Percentiles rank a stretch among this genome's conserved stretches.
Evolutionary conservation across 495 filamentous ascomycete genomes (phyloP).

Genomic region (Bombardia bombarda): DNA sequence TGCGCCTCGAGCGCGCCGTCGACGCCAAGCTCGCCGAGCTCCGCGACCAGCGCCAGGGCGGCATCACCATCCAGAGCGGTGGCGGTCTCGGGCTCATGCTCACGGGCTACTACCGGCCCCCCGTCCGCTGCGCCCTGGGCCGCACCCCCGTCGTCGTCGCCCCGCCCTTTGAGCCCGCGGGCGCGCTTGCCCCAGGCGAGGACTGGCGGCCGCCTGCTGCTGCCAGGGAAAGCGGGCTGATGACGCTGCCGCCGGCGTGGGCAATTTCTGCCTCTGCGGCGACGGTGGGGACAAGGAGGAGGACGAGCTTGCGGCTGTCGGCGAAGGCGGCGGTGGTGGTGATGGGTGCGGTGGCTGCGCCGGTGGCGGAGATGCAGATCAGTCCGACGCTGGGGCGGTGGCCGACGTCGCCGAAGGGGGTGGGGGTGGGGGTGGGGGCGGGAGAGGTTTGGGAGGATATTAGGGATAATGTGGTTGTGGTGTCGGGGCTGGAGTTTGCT

Average conservation of each 20-base stretch:
- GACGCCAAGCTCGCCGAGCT: neutral
- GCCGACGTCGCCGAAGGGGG: neutral
- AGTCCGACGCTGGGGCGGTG: neutral
- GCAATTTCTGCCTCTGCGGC: neutral
- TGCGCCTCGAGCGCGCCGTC: constrained; percentile 3
- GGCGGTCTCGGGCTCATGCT: neutral
- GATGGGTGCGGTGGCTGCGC: neutral
- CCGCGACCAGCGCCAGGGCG: neutral
- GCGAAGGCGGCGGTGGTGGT: neutral
- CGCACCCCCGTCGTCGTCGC: neutral
- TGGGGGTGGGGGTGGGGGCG: neutral
- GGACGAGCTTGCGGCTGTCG: neutral
- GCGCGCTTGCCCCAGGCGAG: neutral
- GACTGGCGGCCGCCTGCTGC: neutral
- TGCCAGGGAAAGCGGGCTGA: neutral
- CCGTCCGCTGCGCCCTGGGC: neutral
- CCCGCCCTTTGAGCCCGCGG: neutral
- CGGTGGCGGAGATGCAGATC: neutral
- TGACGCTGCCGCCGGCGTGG: neutral
- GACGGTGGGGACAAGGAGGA: neutral
- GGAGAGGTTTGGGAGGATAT: constrained; percentile 6
- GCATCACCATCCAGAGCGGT: neutral
- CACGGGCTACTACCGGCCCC: neutral
- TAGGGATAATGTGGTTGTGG: constrained; percentile 2
- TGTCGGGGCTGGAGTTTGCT: constrained; percentile 17